Conservation (phyloP, 108 stramenopile species). For the Cyclotella kingstonii region DNA sequence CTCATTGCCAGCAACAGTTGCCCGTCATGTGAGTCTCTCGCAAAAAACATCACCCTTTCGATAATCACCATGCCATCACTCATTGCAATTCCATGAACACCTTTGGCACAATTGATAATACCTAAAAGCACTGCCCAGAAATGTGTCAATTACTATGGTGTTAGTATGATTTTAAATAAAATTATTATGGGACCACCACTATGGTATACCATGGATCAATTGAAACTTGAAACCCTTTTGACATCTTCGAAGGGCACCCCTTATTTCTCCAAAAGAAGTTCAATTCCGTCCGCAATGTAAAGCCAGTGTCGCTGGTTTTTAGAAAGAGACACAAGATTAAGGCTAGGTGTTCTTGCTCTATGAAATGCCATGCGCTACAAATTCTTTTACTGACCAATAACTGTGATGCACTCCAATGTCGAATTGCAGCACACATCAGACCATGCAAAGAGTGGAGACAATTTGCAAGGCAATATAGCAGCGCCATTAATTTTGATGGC, state of each 20-base stretch:
- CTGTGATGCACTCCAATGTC: constrained; percentile 72
- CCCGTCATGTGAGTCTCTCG: too few relatives aligned
- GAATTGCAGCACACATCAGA: constrained; percentile 77
- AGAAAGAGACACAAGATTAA: constrained; percentile 71
- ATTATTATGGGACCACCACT: constrained; percentile 97
- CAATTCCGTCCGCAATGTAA: constrained; percentile 61
- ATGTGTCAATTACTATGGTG: constrained; percentile 94
- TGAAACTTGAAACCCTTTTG: constrained; percentile 96
- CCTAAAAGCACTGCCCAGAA: too few relatives aligned
- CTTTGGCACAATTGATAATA: too few relatives aligned
- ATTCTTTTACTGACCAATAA: constrained; percentile 73
- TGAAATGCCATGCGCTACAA: constrained; percentile 82
- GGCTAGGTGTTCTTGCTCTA: constrained; percentile 74
- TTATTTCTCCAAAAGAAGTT: constrained; percentile 69
- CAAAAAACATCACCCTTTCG: too few relatives aligned
- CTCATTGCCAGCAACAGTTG: too few relatives aligned
- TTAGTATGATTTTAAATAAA: constrained; percentile 95
- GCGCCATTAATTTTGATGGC: constrained; percentile 3
- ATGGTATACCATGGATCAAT: constrained; percentile 96
- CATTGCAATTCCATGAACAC: too few relatives aligned
- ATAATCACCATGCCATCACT: too few relatives aligned
- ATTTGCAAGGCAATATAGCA: constrained; percentile 35
- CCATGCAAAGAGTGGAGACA: constrained; percentile 89
- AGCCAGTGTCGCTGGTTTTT: constrained; percentile 67
- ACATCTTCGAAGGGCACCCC: constrained; percentile 73